phyloP scores from a whole-genome alignment of 164 flowering plant genomes.

The Hamamelis virginiana region DNA sequence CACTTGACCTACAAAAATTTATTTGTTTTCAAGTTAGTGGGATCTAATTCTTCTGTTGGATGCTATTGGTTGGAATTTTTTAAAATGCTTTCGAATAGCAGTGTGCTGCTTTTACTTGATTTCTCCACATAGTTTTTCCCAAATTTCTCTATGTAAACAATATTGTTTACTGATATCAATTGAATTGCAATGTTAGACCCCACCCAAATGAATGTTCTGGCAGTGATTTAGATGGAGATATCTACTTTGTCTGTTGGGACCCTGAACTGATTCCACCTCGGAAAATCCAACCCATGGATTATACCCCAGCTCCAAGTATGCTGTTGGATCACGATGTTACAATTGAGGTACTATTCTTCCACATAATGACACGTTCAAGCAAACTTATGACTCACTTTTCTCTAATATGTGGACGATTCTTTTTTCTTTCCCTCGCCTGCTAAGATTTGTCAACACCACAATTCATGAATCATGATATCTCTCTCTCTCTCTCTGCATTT shows the following conservation, averaged over 20 bases:
- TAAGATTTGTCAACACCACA: no score
- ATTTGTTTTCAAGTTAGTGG: background rate
- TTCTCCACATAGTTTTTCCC: background rate
- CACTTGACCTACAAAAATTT: no score
- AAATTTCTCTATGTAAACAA: background rate
- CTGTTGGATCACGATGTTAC: slow-evolving; percentile 66
- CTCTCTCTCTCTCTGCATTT: background rate
- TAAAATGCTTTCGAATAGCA: no score
- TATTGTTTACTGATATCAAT: background rate
- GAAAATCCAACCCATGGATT: slow-evolving; percentile 68
- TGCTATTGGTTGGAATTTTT: background rate
- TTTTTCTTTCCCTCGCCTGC: no score
- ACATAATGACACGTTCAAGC: background rate
- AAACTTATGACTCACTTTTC: background rate
- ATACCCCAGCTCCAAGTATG: slow-evolving; percentile 44
- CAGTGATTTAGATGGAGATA: slow-evolving; percentile 91
- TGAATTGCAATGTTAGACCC: slow-evolving; percentile 44
- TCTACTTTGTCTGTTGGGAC: slow-evolving; percentile 89
- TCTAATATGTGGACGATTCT: no score
- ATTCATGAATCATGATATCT: no score
- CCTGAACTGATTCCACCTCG: slow-evolving; percentile 64
- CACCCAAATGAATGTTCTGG: slow-evolving; percentile 98
- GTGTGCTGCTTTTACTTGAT: background rate
- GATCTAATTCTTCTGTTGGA: background rate
- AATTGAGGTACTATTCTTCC: slow-evolving; percentile 31